Percentiles rank a stretch among this genome's conserved stretches.
phyloP scores from a whole-genome alignment of 306 rosid species.

The Fagus crenata region DNA sequence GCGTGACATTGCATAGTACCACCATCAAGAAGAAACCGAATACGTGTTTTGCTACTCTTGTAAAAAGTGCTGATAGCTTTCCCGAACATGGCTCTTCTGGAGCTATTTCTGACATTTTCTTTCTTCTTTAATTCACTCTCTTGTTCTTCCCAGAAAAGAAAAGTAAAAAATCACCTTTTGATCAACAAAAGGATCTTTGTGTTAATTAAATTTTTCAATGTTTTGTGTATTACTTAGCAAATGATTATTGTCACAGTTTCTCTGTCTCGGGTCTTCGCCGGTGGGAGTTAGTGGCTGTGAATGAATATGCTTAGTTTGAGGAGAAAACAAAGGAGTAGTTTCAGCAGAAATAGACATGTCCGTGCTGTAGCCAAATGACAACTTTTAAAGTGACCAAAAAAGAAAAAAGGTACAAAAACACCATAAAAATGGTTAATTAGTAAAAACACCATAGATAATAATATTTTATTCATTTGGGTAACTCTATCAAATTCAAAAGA shows the following conservation, averaged over 20 bases:
- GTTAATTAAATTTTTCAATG: too few species aligned
- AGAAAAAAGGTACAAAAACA: neutral
- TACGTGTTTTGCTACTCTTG: constrained; percentile 37
- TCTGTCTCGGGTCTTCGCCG: constrained; percentile 30
- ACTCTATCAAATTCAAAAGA: too few species aligned
- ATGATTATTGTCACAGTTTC: constrained; percentile 23
- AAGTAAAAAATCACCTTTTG: too few species aligned
- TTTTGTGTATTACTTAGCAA: constrained; percentile 6
- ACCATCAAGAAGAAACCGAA: constrained; percentile 64
- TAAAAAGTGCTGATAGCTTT: constrained; percentile 43
- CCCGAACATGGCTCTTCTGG: constrained; percentile 42
- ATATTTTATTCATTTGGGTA: too few species aligned
- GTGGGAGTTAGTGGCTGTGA: constrained; percentile 41
- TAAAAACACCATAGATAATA: too few species aligned
- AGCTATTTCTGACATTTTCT: constrained; percentile 14
- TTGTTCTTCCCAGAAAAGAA: neutral
- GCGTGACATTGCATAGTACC: constrained; percentile 60
- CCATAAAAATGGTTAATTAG: constrained; percentile 3
- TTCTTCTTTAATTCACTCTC: constrained; percentile 10
- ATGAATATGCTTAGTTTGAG: constrained; percentile 51
- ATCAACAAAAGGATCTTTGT: too few species aligned
- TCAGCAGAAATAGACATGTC: constrained; percentile 34
- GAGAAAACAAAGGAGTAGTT: constrained; percentile 56
- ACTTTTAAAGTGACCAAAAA: neutral
- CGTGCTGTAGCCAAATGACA: neutral